These are phyloP conservation scores for Cryptosporidium xiaoi DNA, from an alignment of 169 alveolate genomes.

Conservation along the genomic window DNA sequence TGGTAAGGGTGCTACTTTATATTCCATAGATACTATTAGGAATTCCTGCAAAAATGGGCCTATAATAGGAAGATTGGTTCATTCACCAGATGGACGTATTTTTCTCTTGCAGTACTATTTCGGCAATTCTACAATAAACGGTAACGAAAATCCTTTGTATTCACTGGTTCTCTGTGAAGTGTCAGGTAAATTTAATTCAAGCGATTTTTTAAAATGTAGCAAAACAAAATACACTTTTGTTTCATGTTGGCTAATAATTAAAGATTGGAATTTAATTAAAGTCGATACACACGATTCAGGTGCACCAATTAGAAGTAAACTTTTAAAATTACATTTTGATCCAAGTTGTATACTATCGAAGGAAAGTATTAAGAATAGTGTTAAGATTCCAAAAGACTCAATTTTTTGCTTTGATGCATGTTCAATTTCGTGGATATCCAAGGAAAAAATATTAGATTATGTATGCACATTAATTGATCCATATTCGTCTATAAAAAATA, in stretches of 20 bases:
- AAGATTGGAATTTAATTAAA: slow-evolving; percentile 39
- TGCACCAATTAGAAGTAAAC: slow-evolving; percentile 47
- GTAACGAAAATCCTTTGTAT: not conserved
- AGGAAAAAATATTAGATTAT: not conserved
- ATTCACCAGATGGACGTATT: slow-evolving; percentile 37
- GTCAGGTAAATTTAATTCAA: slow-evolving; percentile 42
- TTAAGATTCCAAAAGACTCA: slow-evolving; percentile 3
- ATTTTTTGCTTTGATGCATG: slow-evolving; percentile 48
- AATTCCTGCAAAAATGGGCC: too few species aligned
- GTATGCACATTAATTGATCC: not conserved
- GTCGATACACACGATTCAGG: not conserved
- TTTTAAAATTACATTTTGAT: slow-evolving; percentile 5
- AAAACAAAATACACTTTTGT: slow-evolving; percentile 15
- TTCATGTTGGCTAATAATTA: slow-evolving; percentile 33
- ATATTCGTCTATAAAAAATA: not conserved
- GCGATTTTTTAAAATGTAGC: slow-evolving; percentile 22
- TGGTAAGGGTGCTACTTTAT: too few species aligned
- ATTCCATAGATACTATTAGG: not conserved
- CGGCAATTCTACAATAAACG: not conserved
- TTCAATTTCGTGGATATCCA: slow-evolving; percentile 11
- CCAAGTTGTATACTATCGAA: not conserved
- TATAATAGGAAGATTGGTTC: slow-evolving; percentile 34
- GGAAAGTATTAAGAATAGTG: not conserved
- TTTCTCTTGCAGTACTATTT: slow-evolving; percentile 9
- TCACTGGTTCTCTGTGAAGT: slow-evolving; percentile 26